Percentiles rank a stretch among this genome's conserved stretches.
phyloP scores from a whole-genome alignment of 2,329 filamentous ascomycete species.

The Aureobasidium sp. region DNA sequence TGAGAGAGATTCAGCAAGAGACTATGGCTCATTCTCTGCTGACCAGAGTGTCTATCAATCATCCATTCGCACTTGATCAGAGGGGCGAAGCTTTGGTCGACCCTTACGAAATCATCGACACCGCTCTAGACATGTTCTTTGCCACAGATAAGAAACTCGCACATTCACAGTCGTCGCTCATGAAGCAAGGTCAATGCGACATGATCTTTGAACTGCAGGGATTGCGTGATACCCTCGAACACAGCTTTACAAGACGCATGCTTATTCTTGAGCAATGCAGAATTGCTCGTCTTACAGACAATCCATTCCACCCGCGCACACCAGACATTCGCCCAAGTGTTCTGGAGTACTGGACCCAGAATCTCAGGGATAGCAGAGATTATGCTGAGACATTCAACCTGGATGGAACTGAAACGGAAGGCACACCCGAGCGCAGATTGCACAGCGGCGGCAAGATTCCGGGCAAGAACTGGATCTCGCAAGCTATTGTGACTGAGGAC shows the following conservation, averaged over 20 bases:
- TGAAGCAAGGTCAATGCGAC: constrained; percentile 29
- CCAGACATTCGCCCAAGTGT: constrained; percentile 20
- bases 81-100: constrained; percentile 20
- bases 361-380: constrained; percentile 28
- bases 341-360: constrained; percentile 25
- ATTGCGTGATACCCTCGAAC: constrained; percentile 26
- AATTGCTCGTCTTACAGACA: constrained; percentile 26
- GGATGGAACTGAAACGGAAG: constrained; percentile 19
- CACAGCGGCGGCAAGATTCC: constrained; percentile 20
- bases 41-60: constrained; percentile 27
- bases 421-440: constrained; percentile 15
- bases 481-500: constrained; percentile 19
- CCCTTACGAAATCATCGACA: constrained; percentile 25
- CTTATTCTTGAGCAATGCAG: constrained; percentile 29
- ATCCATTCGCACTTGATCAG: constrained; percentile 22
- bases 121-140: constrained; percentile 26
- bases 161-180: constrained; percentile 26
- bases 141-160: constrained; percentile 29
- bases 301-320: constrained; percentile 11
- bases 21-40: constrained; percentile 31
- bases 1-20: constrained; percentile 33
- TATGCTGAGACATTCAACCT: constrained; percentile 30
- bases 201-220: constrained; percentile 32
- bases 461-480: constrained; percentile 20
- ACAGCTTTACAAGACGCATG: constrained; percentile 27